These are phyloP conservation scores for Vitellaria paradoxa DNA, from an alignment of 179 eudicot species.

Conservation along the genomic window DNA sequence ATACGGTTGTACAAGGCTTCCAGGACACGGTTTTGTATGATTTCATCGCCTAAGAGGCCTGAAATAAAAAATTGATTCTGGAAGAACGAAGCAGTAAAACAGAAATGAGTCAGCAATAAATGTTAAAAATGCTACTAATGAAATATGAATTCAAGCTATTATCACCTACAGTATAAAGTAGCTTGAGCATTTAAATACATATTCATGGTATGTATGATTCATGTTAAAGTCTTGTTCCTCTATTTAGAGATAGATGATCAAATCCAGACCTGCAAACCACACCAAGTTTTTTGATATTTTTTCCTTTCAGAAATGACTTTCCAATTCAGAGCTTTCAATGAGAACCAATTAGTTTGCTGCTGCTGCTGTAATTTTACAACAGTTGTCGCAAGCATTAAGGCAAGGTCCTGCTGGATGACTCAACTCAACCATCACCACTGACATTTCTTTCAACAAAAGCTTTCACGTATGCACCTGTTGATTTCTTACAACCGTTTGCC, in stretches of 20 bases:
- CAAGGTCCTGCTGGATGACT: background rate
- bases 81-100: slow-evolving; percentile 20
- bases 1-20: slow-evolving; percentile 84
- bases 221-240: too few relatives aligned
- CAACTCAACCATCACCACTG: background rate
- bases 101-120: background rate
- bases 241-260: too few relatives aligned
- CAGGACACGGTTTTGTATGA: slow-evolving; percentile 79
- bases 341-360: background rate
- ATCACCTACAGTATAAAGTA: background rate
- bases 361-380: background rate
- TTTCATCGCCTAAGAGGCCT: slow-evolving; percentile 90
- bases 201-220: too few relatives aligned
- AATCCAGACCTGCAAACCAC: too few relatives aligned
- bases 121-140: too few relatives aligned
- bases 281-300: too few relatives aligned
- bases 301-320: background rate
- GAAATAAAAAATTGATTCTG: slow-evolving; percentile 99
- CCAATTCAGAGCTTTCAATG: background rate
- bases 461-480: background rate
- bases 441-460: background rate
- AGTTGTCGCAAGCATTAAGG: background rate
- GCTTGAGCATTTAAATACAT: too few relatives aligned
- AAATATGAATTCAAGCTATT: too few relatives aligned
- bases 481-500: background rate